These are phyloP conservation scores for Gymnopilus dilepis DNA, from an alignment of 768 basidiomycete species.

Conservation along the genomic window DNA sequence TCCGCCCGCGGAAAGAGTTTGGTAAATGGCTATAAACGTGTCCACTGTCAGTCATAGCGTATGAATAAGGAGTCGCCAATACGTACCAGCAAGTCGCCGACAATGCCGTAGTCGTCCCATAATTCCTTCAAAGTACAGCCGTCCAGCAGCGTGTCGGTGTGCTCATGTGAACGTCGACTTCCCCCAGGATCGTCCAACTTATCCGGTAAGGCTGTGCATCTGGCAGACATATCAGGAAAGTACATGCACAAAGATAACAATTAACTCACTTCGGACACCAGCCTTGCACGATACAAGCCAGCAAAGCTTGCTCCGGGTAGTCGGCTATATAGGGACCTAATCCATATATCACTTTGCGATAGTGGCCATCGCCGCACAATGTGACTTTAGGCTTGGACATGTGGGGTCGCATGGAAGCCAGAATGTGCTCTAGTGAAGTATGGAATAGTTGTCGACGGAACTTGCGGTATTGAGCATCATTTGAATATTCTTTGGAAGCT, in stretches of 20 bases:
- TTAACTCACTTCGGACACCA: slow-evolving; percentile 27
- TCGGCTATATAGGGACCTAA: slow-evolving; percentile 43
- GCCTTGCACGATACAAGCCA: too few relatives aligned
- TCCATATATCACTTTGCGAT: slow-evolving; percentile 27
- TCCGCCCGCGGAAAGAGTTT: slow-evolving; percentile 36
- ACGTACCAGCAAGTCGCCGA: slow-evolving; percentile 19
- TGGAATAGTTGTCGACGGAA: slow-evolving; percentile 39
- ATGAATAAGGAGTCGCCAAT: background rate
- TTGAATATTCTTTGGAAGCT: background rate
- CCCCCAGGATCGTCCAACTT: slow-evolving; percentile 18
- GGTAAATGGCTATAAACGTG: slow-evolving; percentile 33
- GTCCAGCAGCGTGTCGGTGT: slow-evolving; percentile 28
- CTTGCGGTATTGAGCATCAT: slow-evolving; percentile 22
- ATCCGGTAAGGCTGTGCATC: slow-evolving; percentile 16
- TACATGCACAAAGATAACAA: background rate
- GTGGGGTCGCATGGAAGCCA: slow-evolving; percentile 25
- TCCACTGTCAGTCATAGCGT: background rate
- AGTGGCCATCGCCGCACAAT: slow-evolving; percentile 33
- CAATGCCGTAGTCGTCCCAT: slow-evolving; percentile 41
- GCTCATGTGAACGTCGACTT: slow-evolving; percentile 23
- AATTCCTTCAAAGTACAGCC: slow-evolving; percentile 24
- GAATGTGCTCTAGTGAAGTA: slow-evolving; percentile 27
- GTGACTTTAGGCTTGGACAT: slow-evolving; percentile 36
- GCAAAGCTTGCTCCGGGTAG: slow-evolving; percentile 41
- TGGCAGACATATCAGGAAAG: background rate